Evolutionary conservation across 345 rosid species (phyloP).

Genomic region (Odontarrhena argentea): DNA sequence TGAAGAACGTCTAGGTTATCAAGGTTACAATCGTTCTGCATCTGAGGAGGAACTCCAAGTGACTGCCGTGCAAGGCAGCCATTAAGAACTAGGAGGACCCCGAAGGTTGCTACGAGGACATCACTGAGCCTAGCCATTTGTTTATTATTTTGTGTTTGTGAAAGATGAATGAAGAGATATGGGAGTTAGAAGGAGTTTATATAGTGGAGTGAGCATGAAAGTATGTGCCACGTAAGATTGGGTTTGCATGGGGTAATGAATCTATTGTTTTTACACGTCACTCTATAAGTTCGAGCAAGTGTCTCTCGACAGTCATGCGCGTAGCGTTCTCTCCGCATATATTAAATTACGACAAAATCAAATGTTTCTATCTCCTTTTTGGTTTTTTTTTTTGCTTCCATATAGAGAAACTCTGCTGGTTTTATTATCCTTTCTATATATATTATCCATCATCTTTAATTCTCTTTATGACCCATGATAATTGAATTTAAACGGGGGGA

Average conservation of each 20-base stretch:
- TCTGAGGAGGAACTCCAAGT: conserved; percentile 44
- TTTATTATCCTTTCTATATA: neutral
- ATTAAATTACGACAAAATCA: conserved; percentile 21
- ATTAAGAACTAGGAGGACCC: conserved; percentile 32
- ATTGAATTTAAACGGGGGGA: neutral
- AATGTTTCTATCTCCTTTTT: conserved; percentile 26
- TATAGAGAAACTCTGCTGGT: neutral
- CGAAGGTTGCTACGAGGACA: conserved; percentile 34
- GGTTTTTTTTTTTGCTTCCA: neutral
- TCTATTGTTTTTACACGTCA: conserved; percentile 38
- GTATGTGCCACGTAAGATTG: conserved; percentile 27
- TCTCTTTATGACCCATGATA: neutral
- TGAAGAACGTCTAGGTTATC: conserved; percentile 50
- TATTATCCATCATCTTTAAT: neutral
- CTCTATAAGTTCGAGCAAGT: conserved; percentile 27
- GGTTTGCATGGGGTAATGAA: conserved; percentile 34
- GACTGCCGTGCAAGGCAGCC: conserved; percentile 36
- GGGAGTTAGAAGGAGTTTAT: conserved; percentile 19
- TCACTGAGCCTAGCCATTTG: conserved; percentile 27
- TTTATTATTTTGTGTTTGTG: neutral
- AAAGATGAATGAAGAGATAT: conserved; percentile 24
- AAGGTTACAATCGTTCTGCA: conserved; percentile 49
- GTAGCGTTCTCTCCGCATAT: conserved; percentile 22
- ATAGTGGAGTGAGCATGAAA: conserved; percentile 29
- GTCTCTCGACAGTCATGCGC: conserved; percentile 24